Conservation (phyloP, 148 eudicot genomes). For the Polygonum maritimum region DNA sequence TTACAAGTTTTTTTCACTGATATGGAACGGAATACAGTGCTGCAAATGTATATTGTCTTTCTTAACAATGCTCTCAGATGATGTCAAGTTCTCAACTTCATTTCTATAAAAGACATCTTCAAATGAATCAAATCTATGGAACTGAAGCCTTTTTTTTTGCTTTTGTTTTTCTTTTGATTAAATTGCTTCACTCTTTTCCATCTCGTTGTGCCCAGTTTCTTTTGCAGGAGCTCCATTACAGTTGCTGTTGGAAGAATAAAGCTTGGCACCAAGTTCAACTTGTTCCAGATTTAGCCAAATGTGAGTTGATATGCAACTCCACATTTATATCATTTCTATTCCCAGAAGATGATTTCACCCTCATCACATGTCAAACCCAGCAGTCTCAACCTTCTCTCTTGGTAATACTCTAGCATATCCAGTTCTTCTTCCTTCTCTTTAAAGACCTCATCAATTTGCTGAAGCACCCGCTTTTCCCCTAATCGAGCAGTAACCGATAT, state of each 20-base stretch:
- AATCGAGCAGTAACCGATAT: conserved; percentile 60
- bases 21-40: conserved; percentile 1
- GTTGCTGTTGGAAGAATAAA: background rate
- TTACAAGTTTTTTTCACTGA: background rate
- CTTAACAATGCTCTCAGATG: background rate
- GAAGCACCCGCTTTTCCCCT: conserved; percentile 87
- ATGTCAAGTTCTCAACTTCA: background rate
- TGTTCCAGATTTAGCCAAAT: background rate
- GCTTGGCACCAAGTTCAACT: background rate
- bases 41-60: background rate
- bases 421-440: conserved; percentile 57
- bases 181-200: background rate
- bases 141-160: background rate
- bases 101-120: background rate
- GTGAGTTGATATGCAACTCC: background rate
- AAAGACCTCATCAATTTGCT: conserved; percentile 63
- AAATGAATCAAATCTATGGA: background rate
- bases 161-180: background rate
- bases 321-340: conserved; percentile 16
- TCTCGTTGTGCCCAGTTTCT: background rate
- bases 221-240: background rate
- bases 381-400: conserved; percentile 87
- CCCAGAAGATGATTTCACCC: conserved; percentile 87
- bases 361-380: conserved; percentile 90
- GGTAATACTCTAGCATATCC: conserved; percentile 69